Conservation (phyloP, 2,329 filamentous ascomycete species). For the Penicillium sp. region DNA sequence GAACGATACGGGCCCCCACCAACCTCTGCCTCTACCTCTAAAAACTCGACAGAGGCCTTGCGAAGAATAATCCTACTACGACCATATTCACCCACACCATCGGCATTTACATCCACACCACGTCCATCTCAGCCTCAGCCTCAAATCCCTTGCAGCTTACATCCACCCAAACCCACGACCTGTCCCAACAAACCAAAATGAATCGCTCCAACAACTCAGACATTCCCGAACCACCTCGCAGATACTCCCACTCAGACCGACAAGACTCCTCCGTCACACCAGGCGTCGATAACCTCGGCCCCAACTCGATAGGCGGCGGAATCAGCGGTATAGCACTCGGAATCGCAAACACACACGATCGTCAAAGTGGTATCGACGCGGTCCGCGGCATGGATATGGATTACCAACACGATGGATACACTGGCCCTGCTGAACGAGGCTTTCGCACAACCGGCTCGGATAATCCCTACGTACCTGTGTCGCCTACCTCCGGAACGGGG, state of each 20-base stretch:
- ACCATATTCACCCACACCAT: background rate
- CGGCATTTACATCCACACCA: background rate
- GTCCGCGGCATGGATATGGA: constrained; percentile 45
- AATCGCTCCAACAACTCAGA: background rate
- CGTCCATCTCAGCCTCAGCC: background rate
- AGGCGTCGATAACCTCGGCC: constrained; percentile 67
- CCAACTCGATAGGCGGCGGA: constrained; percentile 60
- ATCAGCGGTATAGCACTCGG: constrained; percentile 67
- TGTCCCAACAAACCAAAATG: background rate
- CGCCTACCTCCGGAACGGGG: constrained; percentile 5
- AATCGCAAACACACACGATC: constrained; percentile 63
- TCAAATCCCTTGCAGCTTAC: constrained; percentile 1
- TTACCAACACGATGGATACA: constrained; percentile 16
- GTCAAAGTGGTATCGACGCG: constrained; percentile 65
- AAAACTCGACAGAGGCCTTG: background rate
- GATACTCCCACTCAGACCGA: constrained; percentile 30
- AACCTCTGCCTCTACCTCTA: background rate
- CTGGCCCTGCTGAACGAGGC: constrained; percentile 36
- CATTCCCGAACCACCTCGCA: constrained; percentile 22
- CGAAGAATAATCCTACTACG: background rate
- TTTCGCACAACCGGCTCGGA: constrained; percentile 37
- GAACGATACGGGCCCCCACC: background rate
- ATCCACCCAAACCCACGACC: background rate
- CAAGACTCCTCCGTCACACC: constrained; percentile 52
- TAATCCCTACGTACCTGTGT: constrained; percentile 36